These are phyloP conservation scores for Hypsizygus ulmarius DNA, from an alignment of 1,284 basidiomycete genomes.

Conservation along the genomic window DNA sequence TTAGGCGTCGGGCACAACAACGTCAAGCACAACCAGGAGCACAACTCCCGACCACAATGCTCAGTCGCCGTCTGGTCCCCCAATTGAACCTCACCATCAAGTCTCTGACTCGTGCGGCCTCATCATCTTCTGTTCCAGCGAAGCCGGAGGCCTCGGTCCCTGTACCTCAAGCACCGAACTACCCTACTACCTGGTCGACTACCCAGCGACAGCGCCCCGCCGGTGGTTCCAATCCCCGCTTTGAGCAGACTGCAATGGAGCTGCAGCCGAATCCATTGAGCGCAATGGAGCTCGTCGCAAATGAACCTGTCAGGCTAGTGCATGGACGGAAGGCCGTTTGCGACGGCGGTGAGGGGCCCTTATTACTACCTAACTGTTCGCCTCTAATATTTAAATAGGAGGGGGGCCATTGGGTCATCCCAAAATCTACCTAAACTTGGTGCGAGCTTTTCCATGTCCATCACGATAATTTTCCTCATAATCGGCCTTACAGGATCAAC, in stretches of 20 bases:
- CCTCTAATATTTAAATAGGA: conserved; percentile 47
- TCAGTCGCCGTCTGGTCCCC: conserved; percentile 21
- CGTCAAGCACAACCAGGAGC: conserved; percentile 6
- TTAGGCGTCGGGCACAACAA: conserved; percentile 6
- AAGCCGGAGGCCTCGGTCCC: conserved; percentile 30
- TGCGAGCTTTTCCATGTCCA: conserved; percentile 32
- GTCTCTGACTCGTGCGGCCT: conserved; percentile 16
- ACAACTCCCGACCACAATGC: conserved; percentile 14
- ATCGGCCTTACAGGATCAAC: conserved; percentile 56
- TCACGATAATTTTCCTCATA: background rate
- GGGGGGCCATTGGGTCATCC: conserved; percentile 96
- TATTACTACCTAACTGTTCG: background rate
- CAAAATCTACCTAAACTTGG: conserved; percentile 94
- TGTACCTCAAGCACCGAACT: conserved; percentile 75
- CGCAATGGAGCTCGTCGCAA: conserved; percentile 86
- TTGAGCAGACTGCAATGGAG: conserved; percentile 87
- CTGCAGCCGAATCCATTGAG: conserved; percentile 89
- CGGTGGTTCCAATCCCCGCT: conserved; percentile 65
- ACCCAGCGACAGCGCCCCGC: conserved; percentile 65
- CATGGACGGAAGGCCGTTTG: conserved; percentile 83
- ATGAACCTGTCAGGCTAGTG: conserved; percentile 84
- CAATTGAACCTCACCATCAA: conserved; percentile 14
- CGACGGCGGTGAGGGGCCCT: conserved; percentile 80
- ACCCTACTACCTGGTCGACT: conserved; percentile 74
- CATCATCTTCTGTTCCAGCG: conserved; percentile 32